Evolutionary conservation across 345 rosid genomes (phyloP).

Genomic region (Lumnitzera littorea): DNA sequence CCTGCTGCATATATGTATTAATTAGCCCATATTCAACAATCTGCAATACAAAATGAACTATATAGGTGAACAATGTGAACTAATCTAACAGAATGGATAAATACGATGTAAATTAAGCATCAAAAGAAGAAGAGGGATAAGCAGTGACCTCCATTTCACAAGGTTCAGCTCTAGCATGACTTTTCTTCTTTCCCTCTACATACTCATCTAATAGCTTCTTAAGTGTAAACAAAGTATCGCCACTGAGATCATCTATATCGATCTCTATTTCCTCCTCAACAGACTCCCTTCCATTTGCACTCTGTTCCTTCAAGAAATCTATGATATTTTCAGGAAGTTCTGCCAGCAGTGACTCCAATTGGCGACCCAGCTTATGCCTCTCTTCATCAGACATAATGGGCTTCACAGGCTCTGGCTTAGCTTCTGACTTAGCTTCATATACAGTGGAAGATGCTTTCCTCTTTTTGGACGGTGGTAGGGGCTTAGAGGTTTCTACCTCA

Average conservation of each 20-base stretch:
- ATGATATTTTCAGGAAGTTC: conserved; percentile 72
- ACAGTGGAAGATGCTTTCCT: conserved; percentile 42
- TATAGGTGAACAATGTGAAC: too few relatives aligned
- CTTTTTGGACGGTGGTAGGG: conserved; percentile 50
- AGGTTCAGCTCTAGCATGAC: conserved; percentile 46
- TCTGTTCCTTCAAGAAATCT: conserved; percentile 72
- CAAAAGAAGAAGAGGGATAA: conserved; percentile 8
- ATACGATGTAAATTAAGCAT: neutral
- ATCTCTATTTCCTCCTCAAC: conserved; percentile 92
- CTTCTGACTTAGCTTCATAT: conserved; percentile 32
- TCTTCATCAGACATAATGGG: conserved; percentile 56
- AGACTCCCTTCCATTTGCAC: conserved; percentile 54
- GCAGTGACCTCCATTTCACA: conserved; percentile 79
- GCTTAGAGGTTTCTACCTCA: conserved; percentile 29
- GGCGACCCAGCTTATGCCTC: conserved; percentile 50
- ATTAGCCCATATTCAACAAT: conserved; percentile 63
- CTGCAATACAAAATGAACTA: conserved; percentile 24
- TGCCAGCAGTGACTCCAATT: conserved; percentile 49
- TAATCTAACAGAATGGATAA: too few relatives aligned
- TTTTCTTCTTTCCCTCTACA: conserved; percentile 53
- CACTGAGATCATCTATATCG: conserved; percentile 83
- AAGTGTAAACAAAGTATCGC: conserved; percentile 65
- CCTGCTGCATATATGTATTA: conserved; percentile 66
- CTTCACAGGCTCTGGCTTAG: conserved; percentile 36
- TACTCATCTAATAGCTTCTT: conserved; percentile 65